Evolutionary conservation across 441 rosid species (phyloP).

Genomic region (Adansonia rubrostipa): DNA sequence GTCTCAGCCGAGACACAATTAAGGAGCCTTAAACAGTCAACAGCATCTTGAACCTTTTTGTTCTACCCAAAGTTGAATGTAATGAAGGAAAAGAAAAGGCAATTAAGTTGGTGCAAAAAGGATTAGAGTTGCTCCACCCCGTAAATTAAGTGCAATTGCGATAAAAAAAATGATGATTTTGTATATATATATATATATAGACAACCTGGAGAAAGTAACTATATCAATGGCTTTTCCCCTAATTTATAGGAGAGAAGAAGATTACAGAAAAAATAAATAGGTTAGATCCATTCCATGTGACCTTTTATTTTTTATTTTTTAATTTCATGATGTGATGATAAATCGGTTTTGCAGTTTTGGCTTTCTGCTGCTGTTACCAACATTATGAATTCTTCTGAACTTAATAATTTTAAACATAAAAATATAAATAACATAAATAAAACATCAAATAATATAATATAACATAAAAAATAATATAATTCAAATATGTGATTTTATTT

Average conservation of each 20-base stretch:
- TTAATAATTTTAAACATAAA: no score
- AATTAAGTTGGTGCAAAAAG: conserved; percentile 1
- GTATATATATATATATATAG: background rate
- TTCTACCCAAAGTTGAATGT: background rate
- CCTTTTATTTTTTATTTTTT: background rate
- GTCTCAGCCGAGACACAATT: no score
- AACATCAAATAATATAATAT: no score
- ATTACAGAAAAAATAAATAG: conserved; percentile 16
- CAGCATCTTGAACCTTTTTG: background rate
- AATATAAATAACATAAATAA: no score
- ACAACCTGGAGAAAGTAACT: background rate
- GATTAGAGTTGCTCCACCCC: conserved; percentile 24
- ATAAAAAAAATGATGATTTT: background rate
- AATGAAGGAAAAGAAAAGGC: background rate
- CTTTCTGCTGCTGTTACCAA: conserved; percentile 9
- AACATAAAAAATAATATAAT: no score
- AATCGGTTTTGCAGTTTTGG: conserved; percentile 27
- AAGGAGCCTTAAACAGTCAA: background rate
- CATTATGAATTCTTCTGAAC: no score
- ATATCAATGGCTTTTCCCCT: conserved; percentile 15
- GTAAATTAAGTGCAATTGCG: conserved; percentile 31
- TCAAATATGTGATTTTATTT: no score
- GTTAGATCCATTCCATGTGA: conserved; percentile 30
- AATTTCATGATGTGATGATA: background rate
- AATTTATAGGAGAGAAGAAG: conserved; percentile 24